Percentiles rank a stretch among this genome's conserved stretches.
These are phyloP conservation scores for Fusarium globosum DNA, from an alignment of 2,329 filamentous ascomycete species.

Conservation along the genomic window DNA sequence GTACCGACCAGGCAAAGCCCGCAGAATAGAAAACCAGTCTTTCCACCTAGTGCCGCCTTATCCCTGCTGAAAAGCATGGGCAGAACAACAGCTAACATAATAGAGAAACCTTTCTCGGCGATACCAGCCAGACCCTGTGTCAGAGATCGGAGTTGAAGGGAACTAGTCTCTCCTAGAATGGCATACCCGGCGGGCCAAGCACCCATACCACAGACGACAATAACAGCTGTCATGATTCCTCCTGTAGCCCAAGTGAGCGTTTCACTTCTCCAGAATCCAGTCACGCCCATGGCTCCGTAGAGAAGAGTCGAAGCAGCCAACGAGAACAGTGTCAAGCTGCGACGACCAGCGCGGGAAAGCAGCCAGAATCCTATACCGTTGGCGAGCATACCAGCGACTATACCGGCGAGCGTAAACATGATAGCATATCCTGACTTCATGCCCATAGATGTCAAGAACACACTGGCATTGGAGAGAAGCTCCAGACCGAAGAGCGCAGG, in stretches of 20 bases:
- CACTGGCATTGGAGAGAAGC: constrained; percentile 55
- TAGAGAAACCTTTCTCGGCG: constrained; percentile 51
- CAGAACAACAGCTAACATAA: constrained; percentile 41
- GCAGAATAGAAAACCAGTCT: constrained; percentile 55
- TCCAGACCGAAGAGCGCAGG: constrained; percentile 57
- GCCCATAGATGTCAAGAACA: constrained; percentile 50
- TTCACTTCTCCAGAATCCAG: constrained; percentile 24
- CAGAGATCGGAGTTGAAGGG: constrained; percentile 35
- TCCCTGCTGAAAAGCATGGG: constrained; percentile 47
- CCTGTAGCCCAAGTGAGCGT: constrained; percentile 17
- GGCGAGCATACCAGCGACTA: constrained; percentile 57
- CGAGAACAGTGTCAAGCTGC: constrained; percentile 52
- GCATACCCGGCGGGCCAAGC: constrained; percentile 57
- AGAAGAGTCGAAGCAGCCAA: constrained; percentile 49
- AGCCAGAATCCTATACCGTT: constrained; percentile 59
- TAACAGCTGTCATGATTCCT: constrained; percentile 53
- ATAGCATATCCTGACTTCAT: constrained; percentile 49
- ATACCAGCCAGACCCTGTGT: constrained; percentile 55
- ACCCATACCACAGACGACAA: constrained; percentile 54
- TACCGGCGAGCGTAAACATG: constrained; percentile 59
- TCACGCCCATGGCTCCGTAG: constrained; percentile 56
- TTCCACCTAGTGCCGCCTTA: constrained; percentile 52
- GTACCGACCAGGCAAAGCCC: constrained; percentile 40
- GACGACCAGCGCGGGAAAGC: constrained; percentile 54
- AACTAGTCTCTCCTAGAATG: constrained; percentile 49